A percentile compares a stretch with the other conserved stretches of the same genome.
Evolutionary conservation across 352 stramenopile genomes (phyloP).

Genomic region (Pythium rishiriense): DNA sequence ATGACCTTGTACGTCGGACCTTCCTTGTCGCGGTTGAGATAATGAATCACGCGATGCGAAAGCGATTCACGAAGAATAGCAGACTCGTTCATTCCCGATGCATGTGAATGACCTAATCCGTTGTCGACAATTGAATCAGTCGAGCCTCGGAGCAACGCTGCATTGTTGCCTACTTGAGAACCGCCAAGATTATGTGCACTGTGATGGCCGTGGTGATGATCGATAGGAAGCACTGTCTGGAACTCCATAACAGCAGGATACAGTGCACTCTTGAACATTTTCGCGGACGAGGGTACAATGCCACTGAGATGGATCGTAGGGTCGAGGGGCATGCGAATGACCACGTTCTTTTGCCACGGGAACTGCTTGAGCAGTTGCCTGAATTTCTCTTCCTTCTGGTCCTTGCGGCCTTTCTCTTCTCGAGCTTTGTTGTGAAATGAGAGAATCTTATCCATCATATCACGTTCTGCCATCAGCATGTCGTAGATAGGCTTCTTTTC

Average conservation of each 20-base stretch:
- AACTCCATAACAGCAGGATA: conserved; percentile 98
- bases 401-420: conserved; percentile 93
- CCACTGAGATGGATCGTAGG: conserved; percentile 85
- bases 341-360: conserved; percentile 64
- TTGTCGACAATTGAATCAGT: conserved; percentile 46
- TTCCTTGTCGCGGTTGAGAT: conserved; percentile 79
- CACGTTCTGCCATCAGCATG: conserved; percentile 89
- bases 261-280: conserved; percentile 98
- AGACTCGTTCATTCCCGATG: conserved; percentile 26
- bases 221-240: conserved; percentile 67
- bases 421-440: conserved; percentile 91
- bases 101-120: conserved; percentile 13
- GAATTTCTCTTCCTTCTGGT: conserved; percentile 95
- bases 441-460: conserved; percentile 95
- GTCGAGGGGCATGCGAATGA: conserved; percentile 89
- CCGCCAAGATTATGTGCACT: conserved; percentile 5
- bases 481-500: conserved; percentile 91
- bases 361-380: conserved; percentile 88
- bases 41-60: conserved; percentile 73
- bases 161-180: conserved; percentile 26
- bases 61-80: conserved; percentile 63
- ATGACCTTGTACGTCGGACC: conserved; percentile 96
- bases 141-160: conserved; percentile 48
- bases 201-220: conserved; percentile 19
- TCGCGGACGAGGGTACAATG: conserved; percentile 89